phyloP scores from a whole-genome alignment of 495 filamentous ascomycete species.

The Penicillium longicatenatum region DNA sequence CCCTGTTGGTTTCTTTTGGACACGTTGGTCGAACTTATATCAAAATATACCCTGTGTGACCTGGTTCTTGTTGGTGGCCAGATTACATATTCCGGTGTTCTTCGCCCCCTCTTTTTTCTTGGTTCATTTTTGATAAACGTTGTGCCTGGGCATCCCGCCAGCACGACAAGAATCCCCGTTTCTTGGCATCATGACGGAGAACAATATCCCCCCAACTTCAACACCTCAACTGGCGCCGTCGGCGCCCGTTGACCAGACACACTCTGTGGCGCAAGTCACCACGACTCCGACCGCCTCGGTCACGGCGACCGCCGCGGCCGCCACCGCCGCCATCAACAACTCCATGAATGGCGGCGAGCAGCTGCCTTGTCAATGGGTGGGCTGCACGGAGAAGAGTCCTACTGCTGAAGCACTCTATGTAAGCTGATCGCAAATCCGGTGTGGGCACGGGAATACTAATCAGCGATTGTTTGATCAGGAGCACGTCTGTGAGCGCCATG shows the following conservation, averaged over 20 bases:
- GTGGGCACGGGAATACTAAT: neutral
- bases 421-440: slow-evolving; percentile 42
- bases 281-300: slow-evolving; percentile 32
- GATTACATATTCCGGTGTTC: slow-evolving; percentile 5
- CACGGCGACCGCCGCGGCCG: slow-evolving; percentile 41
- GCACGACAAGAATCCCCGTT: slow-evolving; percentile 24
- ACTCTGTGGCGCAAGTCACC: slow-evolving; percentile 23
- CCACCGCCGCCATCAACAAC: slow-evolving; percentile 47
- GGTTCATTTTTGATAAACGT: slow-evolving; percentile 5
- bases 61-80: neutral
- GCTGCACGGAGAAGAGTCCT: slow-evolving; percentile 78
- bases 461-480: slow-evolving; percentile 57
- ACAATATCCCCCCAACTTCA: slow-evolving; percentile 22
- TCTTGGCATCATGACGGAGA: slow-evolving; percentile 36
- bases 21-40: neutral
- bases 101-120: slow-evolving; percentile 7
- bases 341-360: slow-evolving; percentile 54
- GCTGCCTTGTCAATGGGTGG: slow-evolving; percentile 82
- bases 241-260: slow-evolving; percentile 26
- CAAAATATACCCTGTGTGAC: neutral
- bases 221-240: slow-evolving; percentile 31
- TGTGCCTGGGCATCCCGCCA: slow-evolving; percentile 31
- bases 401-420: slow-evolving; percentile 89
- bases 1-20: neutral
- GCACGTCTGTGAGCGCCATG: slow-evolving; percentile 97